Evolutionary conservation across 352 stramenopile genomes (phyloP), one percentile per base, ranked within the genome.

Genomic region (Globisporangium rhizosaccharum): DNA sequence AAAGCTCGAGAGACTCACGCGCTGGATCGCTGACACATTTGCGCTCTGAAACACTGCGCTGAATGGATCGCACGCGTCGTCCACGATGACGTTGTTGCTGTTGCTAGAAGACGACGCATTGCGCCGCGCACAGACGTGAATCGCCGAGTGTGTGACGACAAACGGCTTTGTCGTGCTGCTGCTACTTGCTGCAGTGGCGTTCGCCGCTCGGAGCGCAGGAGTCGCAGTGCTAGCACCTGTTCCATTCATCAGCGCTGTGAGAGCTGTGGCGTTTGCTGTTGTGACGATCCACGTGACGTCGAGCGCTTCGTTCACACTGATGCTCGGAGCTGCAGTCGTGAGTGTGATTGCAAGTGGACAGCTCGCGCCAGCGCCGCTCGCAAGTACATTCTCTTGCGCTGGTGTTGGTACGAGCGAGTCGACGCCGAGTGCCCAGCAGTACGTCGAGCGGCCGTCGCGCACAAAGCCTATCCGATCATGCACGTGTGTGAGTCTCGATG

Each of bases 371-470:
- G 49, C 56, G 28, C 58, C 65, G 6, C 51, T 57, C 7, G 56
- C 36, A 26, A 63, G 56, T 11, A 77, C 37, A 18, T 53, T 46
- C 17, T 65, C 56, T 3, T 54, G 39, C 17, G 58, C 60, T 18
- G 73, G 28, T 8, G 59, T 57, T 14, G 59, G 53, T 14, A 20
- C 64, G 12, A 59, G 54, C 10, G 64, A 42, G 23, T 56, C 59
- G 7, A 56, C 65, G 46, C 54, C 36, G 14, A 76, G 55, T 3
- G 45, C 59, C 69, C 69, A 80, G 52, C 72, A 80, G 48, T 73
- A 77, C 10, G 72, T 80, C 36, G 71, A 75, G 26, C 50, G 17
- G 42, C 68, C 68, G 17, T 76, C 66, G 25, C 12, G 41, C 9
- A 33, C 30, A 18, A 54, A 53, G 9, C 18, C 51, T 57, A 18